Percentiles rank a stretch among this genome's conserved stretches.
phyloP scores from a whole-genome alignment of 257 asterid species.

The Solanum sitiens region DNA sequence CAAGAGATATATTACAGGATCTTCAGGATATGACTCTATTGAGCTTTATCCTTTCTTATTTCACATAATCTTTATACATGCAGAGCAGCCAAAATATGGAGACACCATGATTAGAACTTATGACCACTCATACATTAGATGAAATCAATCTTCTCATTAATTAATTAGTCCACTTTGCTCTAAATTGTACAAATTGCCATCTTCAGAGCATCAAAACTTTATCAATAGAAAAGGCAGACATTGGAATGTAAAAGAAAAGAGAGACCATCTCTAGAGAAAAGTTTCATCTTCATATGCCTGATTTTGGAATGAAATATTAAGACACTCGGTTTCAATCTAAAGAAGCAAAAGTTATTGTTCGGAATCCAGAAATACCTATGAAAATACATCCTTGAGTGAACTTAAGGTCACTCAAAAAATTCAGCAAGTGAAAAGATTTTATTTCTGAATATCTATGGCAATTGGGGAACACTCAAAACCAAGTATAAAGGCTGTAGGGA shows the following conservation, averaged over 20 bases:
- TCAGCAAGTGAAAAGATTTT: not conserved
- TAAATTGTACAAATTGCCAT: not conserved
- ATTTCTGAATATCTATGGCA: not conserved
- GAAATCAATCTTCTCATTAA: not conserved
- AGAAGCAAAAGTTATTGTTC: not conserved
- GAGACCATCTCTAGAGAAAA: not conserved
- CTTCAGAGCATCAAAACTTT: not conserved
- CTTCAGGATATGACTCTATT: not conserved
- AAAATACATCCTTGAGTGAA: not conserved
- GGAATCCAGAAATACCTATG: not conserved
- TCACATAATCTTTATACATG: not conserved
- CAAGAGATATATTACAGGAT: slow-evolving; percentile 24
- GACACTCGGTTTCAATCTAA: not conserved
- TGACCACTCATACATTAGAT: not conserved
- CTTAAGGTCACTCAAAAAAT: not conserved
- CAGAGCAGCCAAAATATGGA: not conserved
- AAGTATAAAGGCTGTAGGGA: not conserved
- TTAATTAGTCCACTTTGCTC: not conserved
- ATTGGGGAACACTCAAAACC: not conserved
- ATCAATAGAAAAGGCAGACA: not conserved
- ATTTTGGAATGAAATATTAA: not conserved
- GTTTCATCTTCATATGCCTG: not conserved
- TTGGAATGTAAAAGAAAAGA: not conserved
- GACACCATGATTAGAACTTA: not conserved
- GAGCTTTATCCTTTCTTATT: not conserved